A percentile compares a stretch with the other conserved stretches of the same genome.
Conservation (phyloP, 306 rosid species). For the Pachyrhizus erosus region DNA sequence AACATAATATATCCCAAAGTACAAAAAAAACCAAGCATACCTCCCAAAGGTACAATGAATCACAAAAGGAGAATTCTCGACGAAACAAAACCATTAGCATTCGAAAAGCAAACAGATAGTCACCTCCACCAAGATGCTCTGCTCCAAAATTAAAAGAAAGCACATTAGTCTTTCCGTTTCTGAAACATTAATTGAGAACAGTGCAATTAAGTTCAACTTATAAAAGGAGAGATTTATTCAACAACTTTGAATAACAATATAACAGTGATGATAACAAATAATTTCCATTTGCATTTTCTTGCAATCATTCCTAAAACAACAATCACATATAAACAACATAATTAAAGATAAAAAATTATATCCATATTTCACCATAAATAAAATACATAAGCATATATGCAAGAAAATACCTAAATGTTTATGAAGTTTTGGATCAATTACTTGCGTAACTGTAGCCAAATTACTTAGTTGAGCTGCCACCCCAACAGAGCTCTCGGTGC, state of each 20-base stretch:
- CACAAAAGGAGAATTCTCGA: constrained; percentile 97
- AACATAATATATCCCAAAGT: constrained; percentile 5
- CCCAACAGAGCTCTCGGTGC: constrained; percentile 85
- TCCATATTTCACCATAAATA: constrained; percentile 36
- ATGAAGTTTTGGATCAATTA: constrained; percentile 98
- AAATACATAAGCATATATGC: constrained; percentile 27
- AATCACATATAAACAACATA: constrained; percentile 6
- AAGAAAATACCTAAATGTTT: constrained; percentile 82
- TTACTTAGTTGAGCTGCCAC: constrained; percentile 84
- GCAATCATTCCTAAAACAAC: constrained; percentile 31
- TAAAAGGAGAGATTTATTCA: constrained; percentile 12
- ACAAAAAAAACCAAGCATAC: constrained; percentile 49
- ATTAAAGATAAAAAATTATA: constrained; percentile 2
- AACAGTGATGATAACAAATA: constrained; percentile 1
- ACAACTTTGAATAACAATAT: constrained; percentile 11
- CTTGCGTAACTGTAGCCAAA: constrained; percentile 92
- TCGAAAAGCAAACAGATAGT: constrained; percentile 95
- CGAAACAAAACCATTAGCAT: constrained; percentile 99
- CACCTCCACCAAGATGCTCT: constrained; percentile 98
- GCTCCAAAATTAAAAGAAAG: constrained; percentile 48
- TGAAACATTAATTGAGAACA: constrained; percentile 34
- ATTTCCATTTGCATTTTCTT: constrained; percentile 14
- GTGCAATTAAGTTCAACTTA: constrained; percentile 8
- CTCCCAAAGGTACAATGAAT: constrained; percentile 99
- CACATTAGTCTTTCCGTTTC: constrained; percentile 38